Conservation (phyloP, 495 filamentous ascomycete species). For the Aspergillus ellipticus region DNA sequence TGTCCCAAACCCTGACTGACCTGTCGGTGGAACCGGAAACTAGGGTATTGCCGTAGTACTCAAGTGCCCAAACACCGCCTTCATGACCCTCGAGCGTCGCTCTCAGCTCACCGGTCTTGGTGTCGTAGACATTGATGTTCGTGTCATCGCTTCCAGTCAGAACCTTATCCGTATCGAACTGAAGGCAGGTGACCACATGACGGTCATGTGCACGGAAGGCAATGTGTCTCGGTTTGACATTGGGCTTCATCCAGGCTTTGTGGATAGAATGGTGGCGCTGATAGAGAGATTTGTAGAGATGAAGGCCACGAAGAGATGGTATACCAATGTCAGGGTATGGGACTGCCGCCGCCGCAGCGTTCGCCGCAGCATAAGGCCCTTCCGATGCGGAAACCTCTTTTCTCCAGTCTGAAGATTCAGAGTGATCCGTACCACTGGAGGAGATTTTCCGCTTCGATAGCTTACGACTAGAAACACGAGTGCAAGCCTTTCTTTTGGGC, state of each 20-base stretch:
- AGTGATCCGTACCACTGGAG: slow-evolving; percentile 36
- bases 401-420: slow-evolving; percentile 41
- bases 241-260: slow-evolving; percentile 82
- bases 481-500: slow-evolving; percentile 53
- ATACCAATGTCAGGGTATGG: slow-evolving; percentile 79
- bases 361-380: slow-evolving; percentile 82
- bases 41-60: slow-evolving; percentile 91
- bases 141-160: slow-evolving; percentile 97
- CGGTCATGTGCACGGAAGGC: slow-evolving; percentile 94
- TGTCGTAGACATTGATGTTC: slow-evolving; percentile 97
- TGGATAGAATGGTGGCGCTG: slow-evolving; percentile 85
- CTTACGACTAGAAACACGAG: slow-evolving; percentile 43
- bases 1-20: slow-evolving; percentile 96
- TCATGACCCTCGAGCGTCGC: slow-evolving; percentile 88
- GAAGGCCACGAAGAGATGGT: slow-evolving; percentile 71
- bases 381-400: slow-evolving; percentile 50
- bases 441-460: slow-evolving; percentile 54
- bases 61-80: slow-evolving; percentile 95
- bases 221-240: slow-evolving; percentile 85
- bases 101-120: slow-evolving; percentile 83
- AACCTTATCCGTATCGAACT: slow-evolving; percentile 97
- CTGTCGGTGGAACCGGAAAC: slow-evolving; percentile 97
- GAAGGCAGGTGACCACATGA: slow-evolving; percentile 95
- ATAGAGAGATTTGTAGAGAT: slow-evolving; percentile 96
- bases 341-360: slow-evolving; percentile 72